These are phyloP conservation scores for Lachnellula arida DNA, from an alignment of 2,329 filamentous ascomycete species.

Conservation along the genomic window DNA sequence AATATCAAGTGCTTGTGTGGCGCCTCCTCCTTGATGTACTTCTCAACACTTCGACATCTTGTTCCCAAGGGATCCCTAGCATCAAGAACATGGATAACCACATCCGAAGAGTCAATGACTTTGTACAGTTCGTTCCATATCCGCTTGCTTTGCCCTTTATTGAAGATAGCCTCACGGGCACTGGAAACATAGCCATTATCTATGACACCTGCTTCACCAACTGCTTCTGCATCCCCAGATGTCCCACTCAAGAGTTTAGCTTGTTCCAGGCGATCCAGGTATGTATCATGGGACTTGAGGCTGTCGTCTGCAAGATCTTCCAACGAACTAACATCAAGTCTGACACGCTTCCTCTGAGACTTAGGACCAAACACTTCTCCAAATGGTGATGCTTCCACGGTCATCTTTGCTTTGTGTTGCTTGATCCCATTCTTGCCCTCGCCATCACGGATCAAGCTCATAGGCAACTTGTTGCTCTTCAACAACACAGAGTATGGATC, in stretches of 20 bases:
- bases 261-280: constrained; percentile 76
- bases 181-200: constrained; percentile 49
- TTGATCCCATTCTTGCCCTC: constrained; percentile 77
- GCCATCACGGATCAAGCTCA: constrained; percentile 85
- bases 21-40: constrained; percentile 88
- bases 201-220: constrained; percentile 37
- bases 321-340: constrained; percentile 77
- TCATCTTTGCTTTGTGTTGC: constrained; percentile 90
- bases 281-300: constrained; percentile 74
- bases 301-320: constrained; percentile 77
- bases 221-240: constrained; percentile 49
- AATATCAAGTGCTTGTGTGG: constrained; percentile 95
- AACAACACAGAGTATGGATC: constrained; percentile 94
- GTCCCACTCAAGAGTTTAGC: constrained; percentile 70
- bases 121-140: constrained; percentile 98
- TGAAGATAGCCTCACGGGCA: constrained; percentile 82
- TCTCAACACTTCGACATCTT: constrained; percentile 83
- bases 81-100: constrained; percentile 91
- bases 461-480: constrained; percentile 94
- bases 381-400: constrained; percentile 83
- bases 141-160: constrained; percentile 89
- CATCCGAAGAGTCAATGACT: constrained; percentile 92
- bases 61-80: constrained; percentile 87
- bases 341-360: constrained; percentile 86
- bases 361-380: constrained; percentile 89